Base-by-base conservation (phyloP, 108 stramenopile species). In the Skeletonema potamos region DNA sequence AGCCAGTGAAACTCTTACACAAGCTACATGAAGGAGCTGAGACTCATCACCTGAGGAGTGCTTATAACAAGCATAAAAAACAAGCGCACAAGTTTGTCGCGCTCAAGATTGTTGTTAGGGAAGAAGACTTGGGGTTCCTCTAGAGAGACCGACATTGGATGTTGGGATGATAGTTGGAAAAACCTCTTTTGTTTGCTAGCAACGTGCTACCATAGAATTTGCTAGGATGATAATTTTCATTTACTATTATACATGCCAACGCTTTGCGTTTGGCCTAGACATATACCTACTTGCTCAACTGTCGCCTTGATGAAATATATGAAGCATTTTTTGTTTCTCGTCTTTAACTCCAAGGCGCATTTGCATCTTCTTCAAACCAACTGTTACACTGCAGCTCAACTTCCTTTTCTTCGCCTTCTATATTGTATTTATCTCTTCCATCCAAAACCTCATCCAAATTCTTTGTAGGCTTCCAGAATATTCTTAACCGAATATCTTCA, bases 1-100 rank as follows among this genome's bases (percentile, higher is more conserved):
- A 82, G 0, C 58, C 73, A 1, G 92, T 93, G 7, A 56, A 84
- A 73, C 30, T 48, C 26, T 39, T 93, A 8, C 82, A 88, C 56
- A 56, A 48, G 28, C 79, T 86, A 34, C 87, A 90, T 4, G 59
- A 62, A 28, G 72, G 77, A 26, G 84, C 88, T 6, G 79, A 83
- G 76, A 73, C 62, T 4, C 65, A 65, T 54, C 32, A 62, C 11
- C 65, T 83, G 32, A 83, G 82, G 51, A 72, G 81, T 29, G 77
- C 72, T 24, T 91, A 72, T 55, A 29, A 34, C 68, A 91, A 91
- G 63, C 86, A 81, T 72, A 76, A 72, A 51, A 30, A 27, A 18
- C 66, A 58, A 37, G 76, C 75, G 62, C 84, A 69, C 55, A 51
- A 64, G 22, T 62, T 73, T 26, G 84, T 85, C 26, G 83, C 84